A percentile compares a stretch with the other conserved stretches of the same genome.
Conservation (phyloP, 2,329 filamentous ascomycete genomes). For the Alternaria sp. region DNA sequence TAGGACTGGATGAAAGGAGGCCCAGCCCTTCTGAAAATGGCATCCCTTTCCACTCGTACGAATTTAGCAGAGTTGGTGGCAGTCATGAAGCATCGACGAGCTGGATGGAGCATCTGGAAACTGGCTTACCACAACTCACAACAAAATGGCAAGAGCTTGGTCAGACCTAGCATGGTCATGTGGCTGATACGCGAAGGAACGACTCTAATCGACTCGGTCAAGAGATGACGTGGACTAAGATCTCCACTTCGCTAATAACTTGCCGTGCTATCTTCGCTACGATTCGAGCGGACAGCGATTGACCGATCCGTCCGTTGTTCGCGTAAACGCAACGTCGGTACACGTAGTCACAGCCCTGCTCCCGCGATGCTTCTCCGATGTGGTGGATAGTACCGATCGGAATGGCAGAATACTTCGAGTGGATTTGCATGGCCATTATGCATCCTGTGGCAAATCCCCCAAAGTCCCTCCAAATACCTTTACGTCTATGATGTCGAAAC, state of each 20-base stretch:
- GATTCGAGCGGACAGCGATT: background rate
- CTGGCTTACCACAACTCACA: background rate
- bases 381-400: background rate
- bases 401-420: background rate
- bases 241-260: background rate
- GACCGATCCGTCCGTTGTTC: background rate
- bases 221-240: background rate
- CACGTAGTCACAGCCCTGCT: background rate
- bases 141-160: background rate
- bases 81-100: background rate
- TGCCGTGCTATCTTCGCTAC: background rate
- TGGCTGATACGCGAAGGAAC: background rate
- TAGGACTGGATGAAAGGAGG: constrained; percentile 12
- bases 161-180: background rate
- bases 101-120: background rate
- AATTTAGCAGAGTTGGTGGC: background rate
- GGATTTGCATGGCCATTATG: background rate
- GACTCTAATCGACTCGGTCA: background rate
- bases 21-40: background rate
- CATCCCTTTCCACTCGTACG: background rate
- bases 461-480: background rate
- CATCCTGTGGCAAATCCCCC: background rate
- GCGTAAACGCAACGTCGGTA: background rate
- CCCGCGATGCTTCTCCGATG: background rate
- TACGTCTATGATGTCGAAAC: background rate